Conservation (phyloP, 192 early-diverging fungal species). For the Linnemannia hyalina region DNA sequence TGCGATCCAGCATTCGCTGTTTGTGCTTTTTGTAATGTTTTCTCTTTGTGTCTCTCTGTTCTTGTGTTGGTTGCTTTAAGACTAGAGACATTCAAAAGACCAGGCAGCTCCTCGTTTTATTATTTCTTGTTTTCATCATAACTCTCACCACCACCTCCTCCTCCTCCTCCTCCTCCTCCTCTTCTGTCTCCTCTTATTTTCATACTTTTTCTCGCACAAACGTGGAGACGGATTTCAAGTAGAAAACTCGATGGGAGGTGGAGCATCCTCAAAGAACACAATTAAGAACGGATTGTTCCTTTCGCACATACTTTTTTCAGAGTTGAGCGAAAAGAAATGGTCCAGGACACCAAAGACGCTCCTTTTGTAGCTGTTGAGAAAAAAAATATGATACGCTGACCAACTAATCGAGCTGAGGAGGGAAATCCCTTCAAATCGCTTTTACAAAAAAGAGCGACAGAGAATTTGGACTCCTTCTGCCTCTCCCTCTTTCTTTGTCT, state of each 20-base stretch:
- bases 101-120: background rate
- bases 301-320: background rate
- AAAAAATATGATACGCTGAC: background rate
- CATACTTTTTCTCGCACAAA: background rate
- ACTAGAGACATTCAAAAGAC: background rate
- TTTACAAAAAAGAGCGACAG: background rate
- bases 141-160: background rate
- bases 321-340: too few species aligned
- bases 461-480: background rate
- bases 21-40: background rate
- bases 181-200: background rate
- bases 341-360: background rate
- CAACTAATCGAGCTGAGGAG: background rate
- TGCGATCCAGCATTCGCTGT: slow-evolving; percentile 1
- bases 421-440: background rate
- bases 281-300: background rate
- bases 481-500: too few species aligned
- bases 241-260: background rate
- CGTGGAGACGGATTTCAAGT: background rate
- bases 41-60: background rate
- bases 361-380: background rate
- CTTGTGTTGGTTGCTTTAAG: background rate
- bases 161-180: background rate
- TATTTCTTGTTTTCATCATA: background rate
- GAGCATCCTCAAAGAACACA: background rate